Base-by-base conservation (phyloP, 2,329 filamentous ascomycete genomes). In the Dactylella cylindrospora region DNA sequence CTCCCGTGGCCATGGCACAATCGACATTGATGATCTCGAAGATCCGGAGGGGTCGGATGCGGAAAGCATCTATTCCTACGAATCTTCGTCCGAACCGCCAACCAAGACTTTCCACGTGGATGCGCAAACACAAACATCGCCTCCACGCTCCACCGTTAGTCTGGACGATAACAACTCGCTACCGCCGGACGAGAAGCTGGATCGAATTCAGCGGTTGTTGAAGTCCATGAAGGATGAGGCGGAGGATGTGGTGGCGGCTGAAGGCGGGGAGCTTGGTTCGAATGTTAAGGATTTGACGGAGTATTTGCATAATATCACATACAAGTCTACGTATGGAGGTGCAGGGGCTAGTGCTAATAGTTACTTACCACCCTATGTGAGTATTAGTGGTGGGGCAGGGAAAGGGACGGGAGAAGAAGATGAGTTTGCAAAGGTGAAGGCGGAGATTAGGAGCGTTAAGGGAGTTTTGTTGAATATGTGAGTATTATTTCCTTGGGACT, bases 61-160 rank as follows among this genome's bases (percentile, higher is more conserved):
- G 10, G 59, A 64, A 38, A 52, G 51, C 25, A 43, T 55, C 36
- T 55, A 64, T 38, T 55, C 50, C 12, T 55, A 64, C 35, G 72
- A 71, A n/a, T 78, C 75, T 68, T 78, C 77, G 20, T 76, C 74
- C 55, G 79, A 80, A 62, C 83, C 85, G 67, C 87, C 88, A 0
- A 83, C 84, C 0, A 87, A 91, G 72, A 80, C 90, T 64, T 93
- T 88, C 73, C 86, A 90, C 72, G 82, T 86, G 38, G 88, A 93
- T 70, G 80, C 88, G 60, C 86, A 86, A 65, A 86, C 87, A 1
- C 88, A 93, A 72, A 93, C 88, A 0, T 83, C 82, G 0, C 77
- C 77, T 1, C 74, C 74, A 0, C 71, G 76, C 2, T 74, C 76
- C 4, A 67, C 72, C 19, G 73, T 71, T 3, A 67, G 70, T 26